phyloP scores from a whole-genome alignment of 352 stramenopile species.

The Aphanomyces stellatus region DNA sequence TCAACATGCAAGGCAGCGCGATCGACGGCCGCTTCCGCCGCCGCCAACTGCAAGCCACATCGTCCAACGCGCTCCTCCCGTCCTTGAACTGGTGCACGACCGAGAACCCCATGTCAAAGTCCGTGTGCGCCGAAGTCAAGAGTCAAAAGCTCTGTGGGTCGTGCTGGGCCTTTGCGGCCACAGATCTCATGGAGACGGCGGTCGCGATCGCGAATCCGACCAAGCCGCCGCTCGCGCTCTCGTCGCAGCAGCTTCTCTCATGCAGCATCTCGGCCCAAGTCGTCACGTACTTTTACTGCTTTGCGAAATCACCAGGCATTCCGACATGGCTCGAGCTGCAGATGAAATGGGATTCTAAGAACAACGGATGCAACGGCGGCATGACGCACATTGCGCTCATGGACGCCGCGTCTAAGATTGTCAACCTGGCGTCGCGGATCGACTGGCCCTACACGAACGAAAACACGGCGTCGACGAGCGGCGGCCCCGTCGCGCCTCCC shows the following conservation, averaged over 20 bases:
- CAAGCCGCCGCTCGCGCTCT: conserved; percentile 37
- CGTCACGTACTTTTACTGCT: conserved; percentile 72
- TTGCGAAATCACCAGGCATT: conserved; percentile 23
- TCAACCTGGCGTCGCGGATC: conserved; percentile 58
- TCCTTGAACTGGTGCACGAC: conserved; percentile 63
- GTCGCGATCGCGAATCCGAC: conserved; percentile 60
- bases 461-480: neutral
- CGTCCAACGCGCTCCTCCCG: conserved; percentile 23
- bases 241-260: conserved; percentile 66
- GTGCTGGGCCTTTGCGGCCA: conserved; percentile 70
- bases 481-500: no score
- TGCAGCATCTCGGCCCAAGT: conserved; percentile 57
- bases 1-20: conserved; percentile 38
- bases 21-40: no score
- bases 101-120: conserved; percentile 50
- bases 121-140: conserved; percentile 67
- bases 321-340: conserved; percentile 42
- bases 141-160: conserved; percentile 73
- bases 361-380: conserved; percentile 63
- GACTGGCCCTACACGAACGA: conserved; percentile 61
- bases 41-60: conserved; percentile 23
- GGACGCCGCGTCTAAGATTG: conserved; percentile 47
- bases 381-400: conserved; percentile 79
- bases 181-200: conserved; percentile 72
- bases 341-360: conserved; percentile 70